Evolutionary conservation across 257 asterid genomes (phyloP), one percentile per base, ranked within the genome.

Genomic region (Echium plantagineum): DNA sequence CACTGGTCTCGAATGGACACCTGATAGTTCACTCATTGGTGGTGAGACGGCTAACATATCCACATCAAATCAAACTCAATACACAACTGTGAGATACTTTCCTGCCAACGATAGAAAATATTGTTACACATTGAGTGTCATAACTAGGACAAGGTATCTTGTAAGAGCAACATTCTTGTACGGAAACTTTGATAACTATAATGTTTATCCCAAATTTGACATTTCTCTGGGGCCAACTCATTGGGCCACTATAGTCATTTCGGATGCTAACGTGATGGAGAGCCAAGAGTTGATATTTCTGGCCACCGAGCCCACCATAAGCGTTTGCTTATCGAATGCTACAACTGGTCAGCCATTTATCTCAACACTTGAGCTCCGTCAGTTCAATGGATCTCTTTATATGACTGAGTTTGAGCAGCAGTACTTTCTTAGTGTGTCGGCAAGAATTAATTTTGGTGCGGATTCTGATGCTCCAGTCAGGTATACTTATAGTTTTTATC

Each of bases 331-430:
- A 77, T 93, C 99, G 28, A 93, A 93, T 76, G 99, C 99, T 51
- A 84, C 97, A n/a, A 93, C 96, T 2, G 97, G 97, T 56, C 84
- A 63, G 77, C 97, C 96, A 26, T 93, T 93, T 70, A 86, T 93
- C 79, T 93, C 99, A 5, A 89, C 99, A 48, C 94, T 93, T 59
- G 98, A 93, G 85, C 94, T 93, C 56, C 84, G 98, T 6, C 87
- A 81, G 22, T 89, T 93, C 73, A 93, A 89, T 71, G 95, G 95
- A 48, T 89, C 98, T n/a, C 76, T 81, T 47, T 93, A 93, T 70
- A 58, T 74, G 63, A 81, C 81, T 57, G 69, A 69, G 52, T 81
- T 26, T 32, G 98, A 93, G 78, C 83, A 86, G 60, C 86, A 83
- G 63, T 89, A 72, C 74, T 89, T 69, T 72, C 89, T 89, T 47